Base-by-base conservation (phyloP, 352 stramenopile genomes). In the Hyaloperonospora brassicae region DNA sequence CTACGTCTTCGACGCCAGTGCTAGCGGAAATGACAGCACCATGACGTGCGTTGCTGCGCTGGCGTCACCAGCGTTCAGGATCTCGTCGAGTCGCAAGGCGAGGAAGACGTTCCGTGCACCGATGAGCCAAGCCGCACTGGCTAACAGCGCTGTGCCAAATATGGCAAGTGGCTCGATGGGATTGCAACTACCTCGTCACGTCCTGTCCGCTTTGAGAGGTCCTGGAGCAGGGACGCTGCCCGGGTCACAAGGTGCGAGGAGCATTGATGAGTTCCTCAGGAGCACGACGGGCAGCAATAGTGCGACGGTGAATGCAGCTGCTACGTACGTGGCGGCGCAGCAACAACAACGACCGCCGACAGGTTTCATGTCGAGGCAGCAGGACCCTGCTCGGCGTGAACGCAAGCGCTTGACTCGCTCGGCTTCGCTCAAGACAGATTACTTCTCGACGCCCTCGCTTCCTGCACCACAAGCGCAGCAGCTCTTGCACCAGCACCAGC, bases 11-110 rank as follows among this genome's bases (percentile, higher is more conserved):
- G 62, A 70, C 42, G 27, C 70, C 2, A 69, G 57, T 36, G 57
- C 62, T 30, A 52, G 24, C 40, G 56, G 60, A n/a, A 66, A 76
- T 31, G 36, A 53, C 5, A 59, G 40, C 5, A 57, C 53, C 21
- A 55, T 89, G 36, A 67, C 58, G 42, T 92, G 82, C 47, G 56
- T 86, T 27, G 75, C 66, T 0, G 72, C 66, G 13, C 43, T 92
- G 17, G 60, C 69, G 38, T 92, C 82, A 12, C 79, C 82, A 2
- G 50, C 77, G 2, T 92, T 92, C 55, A 62, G 77, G 14, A 88
- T 92, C 51, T 92, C 79, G 25, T 92, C 82, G 10, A 89, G 76
- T 49, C 79, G 82, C 45, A 92, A 92, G 58, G 81, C 82, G 0
- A 64, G 82, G 31, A 92, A 92, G 55, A 89, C 79, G 1, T 85